Conservation (phyloP, 2,329 filamentous ascomycete species). For the Penicillium sp. region DNA sequence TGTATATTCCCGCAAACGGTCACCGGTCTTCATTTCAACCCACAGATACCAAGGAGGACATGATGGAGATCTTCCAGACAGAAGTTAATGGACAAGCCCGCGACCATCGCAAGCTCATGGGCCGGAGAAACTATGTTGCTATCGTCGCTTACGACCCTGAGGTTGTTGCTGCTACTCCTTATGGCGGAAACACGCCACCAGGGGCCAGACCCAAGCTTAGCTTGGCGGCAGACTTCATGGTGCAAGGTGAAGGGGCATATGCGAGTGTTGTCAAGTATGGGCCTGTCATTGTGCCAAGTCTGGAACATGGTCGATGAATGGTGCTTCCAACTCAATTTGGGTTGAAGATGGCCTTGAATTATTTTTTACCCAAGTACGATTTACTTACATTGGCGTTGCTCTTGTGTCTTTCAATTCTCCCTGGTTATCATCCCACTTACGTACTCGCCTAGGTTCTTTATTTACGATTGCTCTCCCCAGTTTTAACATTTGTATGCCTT, state of each 20-base stretch:
- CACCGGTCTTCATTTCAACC: slow-evolving; percentile 64
- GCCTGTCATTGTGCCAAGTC: slow-evolving; percentile 87
- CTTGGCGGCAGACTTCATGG: slow-evolving; percentile 92
- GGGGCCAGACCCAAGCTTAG: slow-evolving; percentile 60
- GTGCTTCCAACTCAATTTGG: background rate
- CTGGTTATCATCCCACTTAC: background rate
- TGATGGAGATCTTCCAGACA: slow-evolving; percentile 99
- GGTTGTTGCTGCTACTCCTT: slow-evolving; percentile 54
- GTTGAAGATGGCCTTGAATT: background rate
- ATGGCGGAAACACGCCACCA: slow-evolving; percentile 29
- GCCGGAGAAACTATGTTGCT: slow-evolving; percentile 84
- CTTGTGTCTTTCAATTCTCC: background rate
- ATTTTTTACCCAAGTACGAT: background rate
- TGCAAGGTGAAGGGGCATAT: slow-evolving; percentile 84
- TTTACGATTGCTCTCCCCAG: background rate
- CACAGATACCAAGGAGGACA: slow-evolving; percentile 96
- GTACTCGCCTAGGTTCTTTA: background rate
- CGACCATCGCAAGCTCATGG: slow-evolving; percentile 91
- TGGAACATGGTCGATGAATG: slow-evolving; percentile 64
- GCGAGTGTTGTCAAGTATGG: slow-evolving; percentile 90
- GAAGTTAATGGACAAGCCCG: slow-evolving; percentile 81
- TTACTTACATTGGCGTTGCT: background rate
- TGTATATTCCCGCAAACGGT: slow-evolving; percentile 92
- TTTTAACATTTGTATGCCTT: background rate
- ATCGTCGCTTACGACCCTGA: slow-evolving; percentile 95